Base-by-base conservation (phyloP, 2,329 filamentous ascomycete species). In the Colletotrichum simmondsii region DNA sequence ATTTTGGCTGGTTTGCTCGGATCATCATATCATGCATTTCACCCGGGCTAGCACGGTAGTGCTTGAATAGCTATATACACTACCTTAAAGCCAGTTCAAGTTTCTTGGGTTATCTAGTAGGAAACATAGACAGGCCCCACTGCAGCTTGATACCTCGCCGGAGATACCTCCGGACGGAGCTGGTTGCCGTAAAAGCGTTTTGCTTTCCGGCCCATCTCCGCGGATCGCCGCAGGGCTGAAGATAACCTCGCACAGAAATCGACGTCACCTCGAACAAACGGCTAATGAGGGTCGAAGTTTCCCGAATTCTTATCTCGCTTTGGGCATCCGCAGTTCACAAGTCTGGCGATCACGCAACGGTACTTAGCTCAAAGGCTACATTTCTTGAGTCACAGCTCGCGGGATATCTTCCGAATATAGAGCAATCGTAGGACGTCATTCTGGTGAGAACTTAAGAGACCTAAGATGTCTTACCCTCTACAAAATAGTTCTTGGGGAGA, bases 231-330 rank as follows among this genome's bases (percentile, higher is more conserved):
- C 37, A 32, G 53, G 53, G 28, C 65, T 68, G 30, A 58, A 53
- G 24, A 42, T 42, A 56, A 46, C n/a, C n/a, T 35, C 35, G 1
- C 19, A 6, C 5, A 8, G 22, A 14, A 42, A 19, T 8, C 63
- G 70, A 70, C 66, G 53, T 70, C 60, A 70, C 54, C 35, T 42
- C 16, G 42, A 8, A 22, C 12, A 52, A 11, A 53, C 3, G 26
- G 32, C 24, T 52, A n/a, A 1, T 14, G 1, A 1, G 10, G 32
- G n/a, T 4, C 10, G 30, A 22, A 2, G 16, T 7, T 24, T n/a
- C 11, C 5, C 7, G 5, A 24, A 52, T 7, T 1, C 32, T 35
- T 35, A 24, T 16, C 16, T 30, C 37, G 14, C 11, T 8, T 19
- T 19, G 7, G 3, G 4, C n/a, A 11, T 24, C 12, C 14, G 12